A percentile compares a stretch with the other conserved stretches of the same genome.
These are phyloP conservation scores for Pythium coloratum DNA, from an alignment of 352 stramenopile genomes.

Conservation along the genomic window DNA sequence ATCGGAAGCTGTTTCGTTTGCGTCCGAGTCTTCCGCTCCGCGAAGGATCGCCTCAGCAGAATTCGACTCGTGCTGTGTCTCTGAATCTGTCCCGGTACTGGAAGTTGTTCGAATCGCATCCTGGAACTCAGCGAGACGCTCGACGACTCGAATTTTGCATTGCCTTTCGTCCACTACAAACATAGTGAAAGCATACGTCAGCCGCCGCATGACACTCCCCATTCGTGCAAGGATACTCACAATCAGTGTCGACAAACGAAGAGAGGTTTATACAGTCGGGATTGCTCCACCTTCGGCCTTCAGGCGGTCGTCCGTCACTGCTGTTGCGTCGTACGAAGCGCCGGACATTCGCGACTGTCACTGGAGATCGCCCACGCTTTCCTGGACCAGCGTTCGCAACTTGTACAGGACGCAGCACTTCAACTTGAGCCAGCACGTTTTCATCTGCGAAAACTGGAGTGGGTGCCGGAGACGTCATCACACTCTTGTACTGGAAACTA, in stretches of 20 bases:
- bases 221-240: slow-evolving; percentile 32
- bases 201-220: slow-evolving; percentile 8
- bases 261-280: slow-evolving; percentile 46
- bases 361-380: slow-evolving; percentile 55
- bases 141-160: slow-evolving; percentile 87
- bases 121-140: slow-evolving; percentile 82
- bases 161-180: slow-evolving; percentile 78
- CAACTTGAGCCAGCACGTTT: slow-evolving; percentile 12
- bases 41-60: background rate
- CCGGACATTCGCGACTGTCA: slow-evolving; percentile 7
- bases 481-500: slow-evolving; percentile 59
- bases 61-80: background rate
- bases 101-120: slow-evolving; percentile 69
- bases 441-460: slow-evolving; percentile 2
- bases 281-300: slow-evolving; percentile 23
- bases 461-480: slow-evolving; percentile 34
- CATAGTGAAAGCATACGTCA: background rate
- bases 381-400: slow-evolving; percentile 16
- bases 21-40: background rate
- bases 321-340: slow-evolving; percentile 11
- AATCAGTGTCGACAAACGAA: slow-evolving; percentile 66
- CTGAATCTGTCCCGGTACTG: slow-evolving; percentile 2
- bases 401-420: slow-evolving; percentile 2
- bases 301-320: slow-evolving; percentile 11
- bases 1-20: background rate